Evolutionary conservation across 2,329 filamentous ascomycete genomes (phyloP), one percentile per base, ranked within the genome.

Genomic region (Dactylellina haptotyla): DNA sequence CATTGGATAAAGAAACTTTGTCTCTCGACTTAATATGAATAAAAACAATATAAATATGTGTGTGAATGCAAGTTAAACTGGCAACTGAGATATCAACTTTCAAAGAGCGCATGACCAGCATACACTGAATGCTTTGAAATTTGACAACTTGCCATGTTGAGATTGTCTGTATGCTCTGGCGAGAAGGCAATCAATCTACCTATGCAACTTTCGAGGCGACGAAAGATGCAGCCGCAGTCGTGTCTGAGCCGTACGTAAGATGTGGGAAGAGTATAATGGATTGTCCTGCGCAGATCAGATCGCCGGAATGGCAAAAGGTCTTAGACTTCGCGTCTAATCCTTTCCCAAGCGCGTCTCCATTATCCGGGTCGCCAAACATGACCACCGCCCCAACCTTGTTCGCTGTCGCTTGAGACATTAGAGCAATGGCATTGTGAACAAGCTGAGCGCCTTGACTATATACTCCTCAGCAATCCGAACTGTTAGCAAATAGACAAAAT

Each of bases 301-400:
- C 78, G n/a, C 78, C 77, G 0, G 37, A 1, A 2, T 75, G 72
- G 51, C 78, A 79, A 34, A 77, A 78, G 14, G 79, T 69, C 70
- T 77, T 78, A 9, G 75, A 67, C 53, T 76, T 58, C n/a, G 51
- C 63, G 18, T 65, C 62, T 1, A 39, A 25, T 0, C 50, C 50
- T 25, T 57, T 65, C 9, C 50, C 62, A 0, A 65, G 41, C 2
- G 51, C 10, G 9, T 37, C 41, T 8, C 62, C 62, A 32, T 65
- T 57, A 3, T 65, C 70, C 6, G 79, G 79, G 58, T 79, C 78
- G 14, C 79, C 79, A 30, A 80, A 80, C 16, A 78, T 77, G 4
- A 80, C 76, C 5, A 78, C 76, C 1, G 77, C 76, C 56, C 56
- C 76, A 61, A 79, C 73, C 14, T 75, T 75, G 23, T 76, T 74